These are phyloP conservation scores for Neurospora crassa DNA, from an alignment of 2,329 filamentous ascomycete genomes.

Conservation along the genomic window DNA sequence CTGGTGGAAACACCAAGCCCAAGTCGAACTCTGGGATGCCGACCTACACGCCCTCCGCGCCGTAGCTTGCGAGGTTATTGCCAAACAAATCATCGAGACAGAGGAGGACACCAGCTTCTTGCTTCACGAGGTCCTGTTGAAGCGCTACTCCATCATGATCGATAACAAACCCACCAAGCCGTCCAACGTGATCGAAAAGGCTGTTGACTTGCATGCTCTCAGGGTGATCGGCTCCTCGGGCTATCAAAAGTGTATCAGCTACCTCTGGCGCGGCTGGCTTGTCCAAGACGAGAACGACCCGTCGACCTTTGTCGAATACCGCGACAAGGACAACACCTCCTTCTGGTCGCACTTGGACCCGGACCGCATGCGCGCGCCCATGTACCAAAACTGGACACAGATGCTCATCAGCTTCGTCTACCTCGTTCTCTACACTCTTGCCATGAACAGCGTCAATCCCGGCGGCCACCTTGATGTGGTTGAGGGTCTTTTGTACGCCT, in stretches of 20 bases:
- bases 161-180: constrained; percentile 63
- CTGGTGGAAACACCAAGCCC: constrained; percentile 72
- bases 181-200: constrained; percentile 83
- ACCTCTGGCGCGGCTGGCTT: constrained; percentile 92
- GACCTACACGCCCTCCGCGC: constrained; percentile 73
- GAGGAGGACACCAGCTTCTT: constrained; percentile 75
- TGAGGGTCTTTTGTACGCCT: constrained; percentile 78
- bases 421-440: constrained; percentile 74
- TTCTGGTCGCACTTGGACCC: constrained; percentile 84
- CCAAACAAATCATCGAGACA: constrained; percentile 75
- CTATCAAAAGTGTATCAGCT: constrained; percentile 89
- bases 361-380: constrained; percentile 83
- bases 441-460: constrained; percentile 90
- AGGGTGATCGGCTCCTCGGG: constrained; percentile 83
- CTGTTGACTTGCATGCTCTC: constrained; percentile 85
- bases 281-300: constrained; percentile 93
- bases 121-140: constrained; percentile 71
- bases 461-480: constrained; percentile 74
- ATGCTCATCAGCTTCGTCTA: constrained; percentile 77
- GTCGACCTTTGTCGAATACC: constrained; percentile 81
- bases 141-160: constrained; percentile 74
- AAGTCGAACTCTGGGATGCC: constrained; percentile 83
- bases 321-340: constrained; percentile 64
- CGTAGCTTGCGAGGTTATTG: constrained; percentile 80
- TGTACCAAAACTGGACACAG: constrained; percentile 87